Conservation (phyloP, 495 filamentous ascomycete genomes). For the Amniculicola lignicola region DNA sequence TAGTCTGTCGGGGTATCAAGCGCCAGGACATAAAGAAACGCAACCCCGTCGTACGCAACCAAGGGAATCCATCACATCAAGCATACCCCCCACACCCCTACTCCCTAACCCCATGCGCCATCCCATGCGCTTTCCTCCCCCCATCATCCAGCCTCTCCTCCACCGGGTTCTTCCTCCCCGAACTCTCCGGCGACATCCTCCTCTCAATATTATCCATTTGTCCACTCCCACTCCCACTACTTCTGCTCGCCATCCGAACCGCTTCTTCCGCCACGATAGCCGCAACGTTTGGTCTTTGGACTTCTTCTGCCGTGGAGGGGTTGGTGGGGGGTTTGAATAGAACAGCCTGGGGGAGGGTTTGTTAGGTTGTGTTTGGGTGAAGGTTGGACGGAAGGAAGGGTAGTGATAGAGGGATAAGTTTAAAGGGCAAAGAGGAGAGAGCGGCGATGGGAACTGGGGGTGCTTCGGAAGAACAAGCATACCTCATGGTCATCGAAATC, state of each 20-base stretch:
- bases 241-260: constrained; percentile 15
- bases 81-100: too few species aligned
- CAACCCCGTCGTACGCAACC: too few species aligned
- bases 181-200: background rate
- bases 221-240: background rate
- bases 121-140: too few species aligned
- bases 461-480: background rate
- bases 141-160: too few species aligned
- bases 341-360: constrained; percentile 11
- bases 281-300: constrained; percentile 30
- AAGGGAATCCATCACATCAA: too few species aligned
- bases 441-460: too few species aligned
- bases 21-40: too few species aligned
- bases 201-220: background rate
- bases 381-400: background rate
- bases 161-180: too few species aligned
- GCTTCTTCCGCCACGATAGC: constrained; percentile 31
- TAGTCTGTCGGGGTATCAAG: too few species aligned
- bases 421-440: too few species aligned
- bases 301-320: constrained; percentile 16
- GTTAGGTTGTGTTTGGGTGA: background rate
- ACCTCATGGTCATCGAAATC: constrained; percentile 49
- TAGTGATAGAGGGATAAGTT: background rate
- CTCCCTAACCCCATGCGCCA: too few species aligned
- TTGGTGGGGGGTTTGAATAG: constrained; percentile 30